phyloP scores from a whole-genome alignment of 2,329 filamentous ascomycete species.

The Fusarium sp. region DNA sequence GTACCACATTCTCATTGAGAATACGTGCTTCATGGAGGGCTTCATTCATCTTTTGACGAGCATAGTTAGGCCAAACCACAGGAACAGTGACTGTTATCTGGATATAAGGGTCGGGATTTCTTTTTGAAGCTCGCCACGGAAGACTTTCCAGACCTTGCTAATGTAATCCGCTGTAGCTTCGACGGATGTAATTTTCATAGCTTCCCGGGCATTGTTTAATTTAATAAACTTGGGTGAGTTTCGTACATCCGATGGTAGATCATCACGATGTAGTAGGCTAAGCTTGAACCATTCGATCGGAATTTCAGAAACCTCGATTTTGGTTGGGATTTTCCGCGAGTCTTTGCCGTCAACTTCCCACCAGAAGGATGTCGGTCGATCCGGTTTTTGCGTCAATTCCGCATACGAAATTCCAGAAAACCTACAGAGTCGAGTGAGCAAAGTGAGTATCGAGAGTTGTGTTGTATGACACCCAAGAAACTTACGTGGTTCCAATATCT shows the following conservation, averaged over 20 bases:
- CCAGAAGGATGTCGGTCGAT: rapidly evolving
- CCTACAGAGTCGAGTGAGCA: not conserved
- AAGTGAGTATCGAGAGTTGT: rapidly evolving
- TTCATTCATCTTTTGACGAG: not conserved
- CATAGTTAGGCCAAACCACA: not conserved
- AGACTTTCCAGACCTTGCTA: not conserved
- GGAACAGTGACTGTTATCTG: not conserved
- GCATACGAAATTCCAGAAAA: not conserved
- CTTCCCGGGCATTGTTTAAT: rapidly evolving
- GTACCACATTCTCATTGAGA: not conserved
- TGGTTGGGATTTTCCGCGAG: not conserved
- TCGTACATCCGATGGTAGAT: not conserved
- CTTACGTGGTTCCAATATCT: constrained; percentile 1
- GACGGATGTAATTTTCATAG: rapidly evolving
- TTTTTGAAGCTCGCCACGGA: rapidly evolving
- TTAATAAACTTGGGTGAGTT: not conserved
- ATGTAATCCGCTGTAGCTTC: not conserved
- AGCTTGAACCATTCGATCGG: constrained; percentile 9
- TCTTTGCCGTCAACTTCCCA: rapidly evolving
- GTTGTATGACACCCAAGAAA: not conserved
- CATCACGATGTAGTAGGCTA: not conserved
- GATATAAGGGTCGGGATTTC: not conserved
- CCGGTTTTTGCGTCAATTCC: rapidly evolving
- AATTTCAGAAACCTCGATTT: not conserved
- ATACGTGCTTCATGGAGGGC: not conserved